A percentile compares a stretch with the other conserved stretches of the same genome.
These are phyloP conservation scores for Metschnikowia kofuensis DNA, from an alignment of 805 yeast genomes.

Conservation along the genomic window DNA sequence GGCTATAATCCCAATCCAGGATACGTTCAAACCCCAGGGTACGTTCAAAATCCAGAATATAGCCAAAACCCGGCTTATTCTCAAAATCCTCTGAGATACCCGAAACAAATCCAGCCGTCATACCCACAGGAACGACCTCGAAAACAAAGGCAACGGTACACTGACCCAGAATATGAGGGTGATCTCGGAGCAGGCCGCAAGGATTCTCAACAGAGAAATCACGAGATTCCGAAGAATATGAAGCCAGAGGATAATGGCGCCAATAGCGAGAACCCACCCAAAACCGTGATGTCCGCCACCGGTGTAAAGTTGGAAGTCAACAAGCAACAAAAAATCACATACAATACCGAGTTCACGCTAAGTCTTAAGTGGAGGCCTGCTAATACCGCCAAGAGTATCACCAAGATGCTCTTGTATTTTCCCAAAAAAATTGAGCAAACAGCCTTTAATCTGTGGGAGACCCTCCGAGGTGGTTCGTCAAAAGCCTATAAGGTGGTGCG, in stretches of 20 bases:
- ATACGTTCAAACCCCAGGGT: not conserved
- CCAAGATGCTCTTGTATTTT: constrained; percentile 9
- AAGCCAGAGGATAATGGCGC: not conserved
- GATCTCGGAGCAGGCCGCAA: not conserved
- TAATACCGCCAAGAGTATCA: constrained; percentile 9
- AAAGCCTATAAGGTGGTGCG: not conserved
- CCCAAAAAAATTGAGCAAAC: constrained; percentile 7
- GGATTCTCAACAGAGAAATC: not conserved
- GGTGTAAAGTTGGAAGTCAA: constrained; percentile 6
- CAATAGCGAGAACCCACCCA: not conserved
- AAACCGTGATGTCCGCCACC: not conserved
- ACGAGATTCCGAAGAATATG: not conserved
- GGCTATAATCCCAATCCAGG: not conserved
- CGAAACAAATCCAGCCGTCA: not conserved
- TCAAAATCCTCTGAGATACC: not conserved
- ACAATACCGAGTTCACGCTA: constrained; percentile 11
- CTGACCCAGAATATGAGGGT: not conserved
- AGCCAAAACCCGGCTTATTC: not conserved
- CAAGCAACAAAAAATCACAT: constrained; percentile 2
- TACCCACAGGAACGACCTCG: not conserved
- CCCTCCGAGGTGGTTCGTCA: constrained; percentile 1
- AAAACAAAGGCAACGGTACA: not conserved
- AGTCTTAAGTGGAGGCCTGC: constrained; percentile 14
- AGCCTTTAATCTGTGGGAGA: constrained; percentile 6
- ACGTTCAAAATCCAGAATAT: not conserved